phyloP scores from a whole-genome alignment of 257 asterid species.

The Ehretia macrophylla region DNA sequence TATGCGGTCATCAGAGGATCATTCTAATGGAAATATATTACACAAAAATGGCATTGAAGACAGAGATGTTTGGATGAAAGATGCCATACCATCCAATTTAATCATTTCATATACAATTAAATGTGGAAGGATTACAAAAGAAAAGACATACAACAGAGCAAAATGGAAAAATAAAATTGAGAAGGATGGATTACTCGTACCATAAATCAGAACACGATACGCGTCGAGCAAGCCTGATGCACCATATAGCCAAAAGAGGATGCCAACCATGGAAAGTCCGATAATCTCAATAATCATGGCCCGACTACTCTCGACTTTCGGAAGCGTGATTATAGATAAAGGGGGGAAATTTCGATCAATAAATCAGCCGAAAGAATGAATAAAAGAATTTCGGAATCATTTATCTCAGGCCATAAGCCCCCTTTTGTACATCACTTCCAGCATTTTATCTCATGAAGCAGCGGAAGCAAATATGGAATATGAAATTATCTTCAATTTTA shows the following conservation, averaged over 20 bases:
- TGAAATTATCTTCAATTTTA: neutral
- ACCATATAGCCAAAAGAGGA: neutral
- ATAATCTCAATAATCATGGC: neutral
- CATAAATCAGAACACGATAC: too few relatives aligned
- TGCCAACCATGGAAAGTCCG: neutral
- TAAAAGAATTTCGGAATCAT: neutral
- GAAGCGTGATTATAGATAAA: neutral
- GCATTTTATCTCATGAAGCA: slow-evolving; percentile 29
- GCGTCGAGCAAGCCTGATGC: slow-evolving; percentile 1
- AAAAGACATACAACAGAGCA: neutral
- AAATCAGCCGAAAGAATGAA: slow-evolving; percentile 3
- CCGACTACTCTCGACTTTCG: neutral
- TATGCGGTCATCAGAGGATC: too few relatives aligned
- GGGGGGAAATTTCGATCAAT: neutral
- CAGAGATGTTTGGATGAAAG: too few relatives aligned
- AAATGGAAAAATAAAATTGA: neutral
- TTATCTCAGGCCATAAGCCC: slow-evolving; percentile 21
- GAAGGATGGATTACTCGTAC: too few relatives aligned
- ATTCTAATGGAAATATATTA: too few relatives aligned
- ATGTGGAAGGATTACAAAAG: slow-evolving; percentile 1
- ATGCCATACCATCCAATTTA: slow-evolving; percentile 6
- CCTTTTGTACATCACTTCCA: slow-evolving; percentile 16
- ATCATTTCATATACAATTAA: slow-evolving; percentile 21
- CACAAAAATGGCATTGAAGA: too few relatives aligned
- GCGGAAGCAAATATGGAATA: slow-evolving; percentile 19